Percentiles rank a stretch among this genome's conserved stretches.
Conservation (phyloP, 192 early-diverging fungal genomes). For the Rhizophagus clarus region DNA sequence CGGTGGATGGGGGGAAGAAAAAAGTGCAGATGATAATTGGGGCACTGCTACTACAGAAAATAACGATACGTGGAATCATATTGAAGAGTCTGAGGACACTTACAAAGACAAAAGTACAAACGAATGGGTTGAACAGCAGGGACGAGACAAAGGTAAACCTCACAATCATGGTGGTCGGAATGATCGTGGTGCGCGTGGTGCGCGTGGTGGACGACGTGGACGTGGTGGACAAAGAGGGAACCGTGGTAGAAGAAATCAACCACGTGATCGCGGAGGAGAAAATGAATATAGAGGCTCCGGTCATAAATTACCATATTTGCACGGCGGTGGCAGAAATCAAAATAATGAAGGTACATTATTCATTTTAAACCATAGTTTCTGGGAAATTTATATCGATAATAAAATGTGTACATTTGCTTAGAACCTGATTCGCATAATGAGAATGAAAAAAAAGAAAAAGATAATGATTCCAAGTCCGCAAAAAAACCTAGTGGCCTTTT, state of each 20-base stretch:
- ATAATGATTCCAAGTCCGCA: neutral
- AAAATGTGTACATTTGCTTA: neutral
- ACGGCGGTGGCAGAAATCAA: neutral
- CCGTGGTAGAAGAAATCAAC: neutral
- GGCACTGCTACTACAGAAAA: neutral
- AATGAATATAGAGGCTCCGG: neutral
- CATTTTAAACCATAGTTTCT: neutral
- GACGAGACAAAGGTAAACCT: neutral
- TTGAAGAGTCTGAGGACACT: neutral
- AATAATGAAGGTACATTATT: neutral
- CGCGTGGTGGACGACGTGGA: neutral
- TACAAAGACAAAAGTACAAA: too few relatives aligned
- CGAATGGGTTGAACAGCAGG: neutral
- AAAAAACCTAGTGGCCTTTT: neutral
- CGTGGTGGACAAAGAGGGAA: too few relatives aligned
- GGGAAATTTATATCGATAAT: too few relatives aligned
- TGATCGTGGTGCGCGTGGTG: neutral
- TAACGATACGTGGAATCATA: neutral
- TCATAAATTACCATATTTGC: neutral
- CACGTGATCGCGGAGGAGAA: neutral
- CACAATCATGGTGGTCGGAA: too few relatives aligned
- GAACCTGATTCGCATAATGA: neutral
- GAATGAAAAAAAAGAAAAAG: neutral
- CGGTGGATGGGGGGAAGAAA: neutral
- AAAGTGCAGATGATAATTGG: neutral